Conservation (phyloP, 2,329 filamentous ascomycete species). For the Pseudofabraea citricarpa region DNA sequence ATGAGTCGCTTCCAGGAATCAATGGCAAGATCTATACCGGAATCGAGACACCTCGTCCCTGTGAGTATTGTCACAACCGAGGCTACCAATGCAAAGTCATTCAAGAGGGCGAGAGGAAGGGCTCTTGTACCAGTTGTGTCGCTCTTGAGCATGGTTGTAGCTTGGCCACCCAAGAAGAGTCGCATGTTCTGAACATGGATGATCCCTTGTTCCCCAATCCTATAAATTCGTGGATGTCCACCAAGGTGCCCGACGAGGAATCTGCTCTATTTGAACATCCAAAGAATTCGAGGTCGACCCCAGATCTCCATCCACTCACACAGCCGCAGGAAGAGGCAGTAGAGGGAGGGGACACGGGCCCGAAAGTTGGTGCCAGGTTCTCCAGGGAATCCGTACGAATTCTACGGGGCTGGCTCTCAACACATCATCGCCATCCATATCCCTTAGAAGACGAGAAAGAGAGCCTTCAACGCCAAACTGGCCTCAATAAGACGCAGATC, state of each 20-base stretch:
- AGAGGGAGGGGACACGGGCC: conserved; percentile 33
- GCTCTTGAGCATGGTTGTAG: conserved; percentile 15
- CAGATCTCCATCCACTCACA: conserved; percentile 14
- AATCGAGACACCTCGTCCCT: conserved; percentile 5
- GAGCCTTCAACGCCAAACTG: conserved; percentile 70
- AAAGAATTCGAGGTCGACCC: conserved; percentile 10
- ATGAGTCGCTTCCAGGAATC: not conserved
- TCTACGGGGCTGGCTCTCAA: conserved; percentile 79
- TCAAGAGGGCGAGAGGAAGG: conserved; percentile 8
- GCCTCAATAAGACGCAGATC: conserved; percentile 78
- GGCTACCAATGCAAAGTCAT: conserved; percentile 16
- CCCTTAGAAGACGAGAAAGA: conserved; percentile 85
- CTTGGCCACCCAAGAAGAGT: conserved; percentile 2
- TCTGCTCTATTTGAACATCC: conserved; percentile 5
- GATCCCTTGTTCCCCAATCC: conserved; percentile 6
- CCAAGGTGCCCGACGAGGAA: conserved; percentile 3
- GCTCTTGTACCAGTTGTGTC: conserved; percentile 17
- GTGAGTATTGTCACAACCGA: conserved; percentile 15
- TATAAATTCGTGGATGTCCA: not conserved
- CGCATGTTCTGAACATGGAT: conserved; percentile 8
- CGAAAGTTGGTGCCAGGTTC: conserved; percentile 72
- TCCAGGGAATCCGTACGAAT: conserved; percentile 75
- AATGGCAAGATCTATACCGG: not conserved
- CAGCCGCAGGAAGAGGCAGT: conserved; percentile 54
- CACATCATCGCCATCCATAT: conserved; percentile 78